A percentile compares a stretch with the other conserved stretches of the same genome.
phyloP scores from a whole-genome alignment of 2,329 filamentous ascomycete genomes.

The Cordyceps pruinosa region DNA sequence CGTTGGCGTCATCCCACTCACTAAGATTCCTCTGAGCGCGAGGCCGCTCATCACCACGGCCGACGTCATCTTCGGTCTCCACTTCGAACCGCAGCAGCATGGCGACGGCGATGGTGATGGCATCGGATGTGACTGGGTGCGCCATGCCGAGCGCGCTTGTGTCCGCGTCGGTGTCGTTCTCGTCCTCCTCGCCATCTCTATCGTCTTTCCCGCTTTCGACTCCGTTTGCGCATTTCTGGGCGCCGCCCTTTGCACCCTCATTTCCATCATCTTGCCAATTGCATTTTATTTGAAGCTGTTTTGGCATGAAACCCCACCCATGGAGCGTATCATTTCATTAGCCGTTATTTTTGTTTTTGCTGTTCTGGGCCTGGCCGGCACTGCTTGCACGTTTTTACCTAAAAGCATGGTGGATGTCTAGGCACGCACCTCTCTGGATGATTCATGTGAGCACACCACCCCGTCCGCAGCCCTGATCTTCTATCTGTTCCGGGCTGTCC shows the following conservation, averaged over 20 bases:
- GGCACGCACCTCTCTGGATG: background rate
- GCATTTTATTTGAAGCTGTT: slow-evolving; percentile 90
- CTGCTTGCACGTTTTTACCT: slow-evolving; percentile 81
- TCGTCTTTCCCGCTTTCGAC: slow-evolving; percentile 69
- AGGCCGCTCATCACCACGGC: slow-evolving; percentile 81
- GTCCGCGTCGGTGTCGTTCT: slow-evolving; percentile 62
- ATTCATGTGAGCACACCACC: background rate
- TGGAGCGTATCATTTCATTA: slow-evolving; percentile 62
- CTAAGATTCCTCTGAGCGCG: slow-evolving; percentile 87
- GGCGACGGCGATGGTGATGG: slow-evolving; percentile 21
- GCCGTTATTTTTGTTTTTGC: slow-evolving; percentile 62
- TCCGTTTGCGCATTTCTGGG: slow-evolving; percentile 89
- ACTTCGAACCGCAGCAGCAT: slow-evolving; percentile 36
- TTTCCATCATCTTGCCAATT: slow-evolving; percentile 84
- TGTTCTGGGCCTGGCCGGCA: slow-evolving; percentile 67
- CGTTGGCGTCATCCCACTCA: slow-evolving; percentile 87
- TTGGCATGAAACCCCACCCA: slow-evolving; percentile 56
- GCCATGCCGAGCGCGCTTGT: slow-evolving; percentile 35
- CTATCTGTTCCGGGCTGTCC: background rate
- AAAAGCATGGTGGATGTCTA: slow-evolving; percentile 60
- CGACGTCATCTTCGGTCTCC: slow-evolving; percentile 73
- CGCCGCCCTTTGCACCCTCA: slow-evolving; percentile 83
- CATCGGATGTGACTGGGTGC: slow-evolving; percentile 30
- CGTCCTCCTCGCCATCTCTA: slow-evolving; percentile 68
- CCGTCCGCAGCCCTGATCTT: background rate